These are phyloP conservation scores for Dryadomyces quercivorus DNA, from an alignment of 2,329 filamentous ascomycete species.

Conservation along the genomic window DNA sequence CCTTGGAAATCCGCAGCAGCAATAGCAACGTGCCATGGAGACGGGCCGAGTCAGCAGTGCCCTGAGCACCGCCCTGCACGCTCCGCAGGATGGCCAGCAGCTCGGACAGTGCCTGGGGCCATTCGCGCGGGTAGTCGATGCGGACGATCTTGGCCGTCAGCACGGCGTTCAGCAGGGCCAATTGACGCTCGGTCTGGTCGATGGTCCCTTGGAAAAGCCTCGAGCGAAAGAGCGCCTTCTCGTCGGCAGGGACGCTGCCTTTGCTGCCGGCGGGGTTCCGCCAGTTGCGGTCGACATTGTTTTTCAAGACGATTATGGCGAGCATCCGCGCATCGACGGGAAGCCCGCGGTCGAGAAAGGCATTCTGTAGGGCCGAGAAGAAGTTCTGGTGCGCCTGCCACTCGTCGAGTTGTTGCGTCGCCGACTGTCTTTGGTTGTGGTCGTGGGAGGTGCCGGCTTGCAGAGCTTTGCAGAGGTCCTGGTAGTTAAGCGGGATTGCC, in stretches of 20 bases:
- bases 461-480: conserved; percentile 53
- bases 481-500: conserved; percentile 55
- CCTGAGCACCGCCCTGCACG: conserved; percentile 36
- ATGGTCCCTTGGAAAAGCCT: conserved; percentile 66
- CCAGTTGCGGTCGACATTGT: conserved; percentile 94
- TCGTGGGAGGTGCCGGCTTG: conserved; percentile 51
- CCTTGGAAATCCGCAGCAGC: conserved; percentile 79
- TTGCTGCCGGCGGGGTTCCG: conserved; percentile 42
- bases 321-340: conserved; percentile 74
- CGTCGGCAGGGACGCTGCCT: conserved; percentile 59
- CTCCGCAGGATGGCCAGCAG: conserved; percentile 53
- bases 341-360: conserved; percentile 69
- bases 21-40: conserved; percentile 64
- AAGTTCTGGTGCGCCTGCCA: conserved; percentile 60
- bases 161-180: conserved; percentile 81
- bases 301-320: conserved; percentile 88
- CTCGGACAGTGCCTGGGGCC: conserved; percentile 52
- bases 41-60: conserved; percentile 49
- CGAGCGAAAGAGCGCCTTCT: conserved; percentile 66
- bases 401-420: conserved; percentile 56
- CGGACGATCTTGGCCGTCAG: conserved; percentile 79
- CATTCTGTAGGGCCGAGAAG: conserved; percentile 43
- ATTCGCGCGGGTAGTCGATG: conserved; percentile 80
- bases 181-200: conserved; percentile 58
- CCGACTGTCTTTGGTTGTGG: conserved; percentile 51